Base-by-base conservation (phyloP, 352 stramenopile genomes). In the Phytophthora ramorum region DNA sequence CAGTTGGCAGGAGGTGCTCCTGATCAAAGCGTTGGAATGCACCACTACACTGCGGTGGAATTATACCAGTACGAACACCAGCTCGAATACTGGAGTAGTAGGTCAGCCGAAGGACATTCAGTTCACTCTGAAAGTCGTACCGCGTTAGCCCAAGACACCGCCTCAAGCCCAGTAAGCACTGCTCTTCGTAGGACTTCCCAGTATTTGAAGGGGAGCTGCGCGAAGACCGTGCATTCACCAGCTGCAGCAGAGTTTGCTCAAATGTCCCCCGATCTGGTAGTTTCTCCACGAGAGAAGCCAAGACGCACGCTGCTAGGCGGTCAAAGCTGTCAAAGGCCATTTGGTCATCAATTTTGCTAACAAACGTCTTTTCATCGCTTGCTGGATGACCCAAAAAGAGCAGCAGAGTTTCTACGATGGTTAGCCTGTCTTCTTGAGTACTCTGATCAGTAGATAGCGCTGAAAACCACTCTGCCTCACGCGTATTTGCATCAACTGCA, bases 111-210 rank as follows among this genome's bases (percentile, higher is more conserved):
- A 87, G 28, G 0, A 38, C 24, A 44, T 85, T 76, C 3, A 85
- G 26, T 13, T 80, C 67, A 46, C 76, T 85, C 26, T 71, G 58
- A 32, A 78, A 87, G 34, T 79, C 73, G 56, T 79, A 85, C 10
- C 66, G 73, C 2, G 78, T 85, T 22, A 87, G 43, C 5, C 40
- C 45, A 28, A 87, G 66, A 14, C 71, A 83, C 20, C 67, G 59
- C 19, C 63, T 64, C 1, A 67, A 45, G 0, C 63, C 63, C 16
- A 6, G 3, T 2, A 71, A n/a, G 12, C 57, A 71, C 14, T 58
- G 63, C 9, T 71, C 57, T 53, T 66, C 41, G 17, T 67, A 62
- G 8, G 19, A 19, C 2, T 41, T 69, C 13, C 41, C 41, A 26
- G 41, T 0, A n/a, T 51, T 51, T 35, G 12, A 34, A 35, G 2